Evolutionary conservation across 164 flowering plant species (phyloP).

Genomic region (Echeveria elegans): DNA sequence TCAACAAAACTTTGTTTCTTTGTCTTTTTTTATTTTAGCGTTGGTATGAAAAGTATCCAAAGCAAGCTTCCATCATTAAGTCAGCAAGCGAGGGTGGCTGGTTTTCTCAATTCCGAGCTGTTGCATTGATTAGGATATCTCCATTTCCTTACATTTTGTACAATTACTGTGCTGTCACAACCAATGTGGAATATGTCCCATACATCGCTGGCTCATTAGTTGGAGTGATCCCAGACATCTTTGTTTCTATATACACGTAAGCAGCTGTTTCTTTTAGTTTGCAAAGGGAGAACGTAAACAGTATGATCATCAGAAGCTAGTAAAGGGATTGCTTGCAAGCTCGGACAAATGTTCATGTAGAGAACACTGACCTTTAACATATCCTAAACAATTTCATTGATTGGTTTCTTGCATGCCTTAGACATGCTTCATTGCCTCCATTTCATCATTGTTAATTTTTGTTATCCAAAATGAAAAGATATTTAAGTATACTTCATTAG

Average conservation of each 20-base stretch:
- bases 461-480: no score
- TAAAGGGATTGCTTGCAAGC: background rate
- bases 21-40: constrained; percentile 36
- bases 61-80: constrained; percentile 67
- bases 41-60: constrained; percentile 71
- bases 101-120: constrained; percentile 78
- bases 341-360: no score
- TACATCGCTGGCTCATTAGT: constrained; percentile 64
- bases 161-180: constrained; percentile 81
- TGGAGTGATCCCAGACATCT: constrained; percentile 75
- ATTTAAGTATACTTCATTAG: no score
- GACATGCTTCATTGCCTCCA: no score
- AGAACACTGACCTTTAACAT: no score
- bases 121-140: constrained; percentile 68
- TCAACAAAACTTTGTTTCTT: background rate
- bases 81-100: constrained; percentile 88
- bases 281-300: background rate
- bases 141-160: constrained; percentile 83
- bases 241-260: constrained; percentile 82
- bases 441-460: no score
- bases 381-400: background rate
- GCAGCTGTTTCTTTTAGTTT: constrained; percentile 13
- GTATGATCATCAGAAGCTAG: no score
- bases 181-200: constrained; percentile 70
- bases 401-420: background rate